Percentiles rank a stretch among this genome's conserved stretches.
Evolutionary conservation across 2,329 filamentous ascomycete species (phyloP).

Genomic region (Colletotrichum musicola): DNA sequence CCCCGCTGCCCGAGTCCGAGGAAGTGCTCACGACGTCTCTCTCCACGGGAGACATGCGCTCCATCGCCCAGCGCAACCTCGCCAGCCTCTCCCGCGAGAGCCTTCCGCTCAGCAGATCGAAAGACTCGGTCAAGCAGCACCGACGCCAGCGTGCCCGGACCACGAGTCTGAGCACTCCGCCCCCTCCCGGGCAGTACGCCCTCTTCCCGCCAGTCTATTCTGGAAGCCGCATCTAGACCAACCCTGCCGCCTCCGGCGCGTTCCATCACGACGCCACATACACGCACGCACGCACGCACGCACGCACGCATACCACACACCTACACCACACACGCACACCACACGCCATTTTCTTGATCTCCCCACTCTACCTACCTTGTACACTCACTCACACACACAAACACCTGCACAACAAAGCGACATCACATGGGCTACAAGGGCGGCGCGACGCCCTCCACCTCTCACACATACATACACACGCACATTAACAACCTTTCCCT

Average conservation of each 20-base stretch:
- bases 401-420: neutral
- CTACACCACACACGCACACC: neutral
- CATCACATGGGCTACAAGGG: neutral
- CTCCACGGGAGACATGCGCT: constrained; percentile 34
- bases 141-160: constrained; percentile 59
- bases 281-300: neutral
- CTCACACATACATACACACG: neutral
- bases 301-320: neutral
- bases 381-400: neutral
- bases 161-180: constrained; percentile 58
- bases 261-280: neutral
- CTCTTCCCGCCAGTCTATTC: constrained; percentile 55
- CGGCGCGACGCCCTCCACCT: too few species aligned
- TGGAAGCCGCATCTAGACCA: constrained; percentile 49
- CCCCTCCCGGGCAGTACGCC: constrained; percentile 61
- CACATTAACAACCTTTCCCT: neutral
- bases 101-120: constrained; percentile 45
- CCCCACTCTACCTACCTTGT: neutral
- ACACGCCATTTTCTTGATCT: neutral
- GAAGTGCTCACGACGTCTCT: constrained; percentile 30
- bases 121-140: constrained; percentile 46
- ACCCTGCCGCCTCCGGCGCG: neutral
- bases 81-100: constrained; percentile 46
- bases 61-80: constrained; percentile 19
- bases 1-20: constrained; percentile 36